Base-by-base conservation (phyloP, 2,329 filamentous ascomycete species). In the Ophiostoma quercus region DNA sequence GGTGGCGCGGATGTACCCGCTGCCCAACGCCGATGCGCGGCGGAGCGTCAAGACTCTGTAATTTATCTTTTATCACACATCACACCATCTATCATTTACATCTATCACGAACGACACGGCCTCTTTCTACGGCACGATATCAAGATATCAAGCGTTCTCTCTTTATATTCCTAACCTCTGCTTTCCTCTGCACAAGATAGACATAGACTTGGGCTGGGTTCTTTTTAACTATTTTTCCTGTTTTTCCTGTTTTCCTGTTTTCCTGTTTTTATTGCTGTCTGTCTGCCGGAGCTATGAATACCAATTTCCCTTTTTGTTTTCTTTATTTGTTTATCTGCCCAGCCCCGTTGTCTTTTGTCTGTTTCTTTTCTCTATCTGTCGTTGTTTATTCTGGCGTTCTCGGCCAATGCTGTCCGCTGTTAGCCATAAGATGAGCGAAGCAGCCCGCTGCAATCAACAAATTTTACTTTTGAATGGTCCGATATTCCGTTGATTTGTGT, bases 1-100 rank as follows among this genome's bases (percentile, higher is more conserved):
- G 73, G 69, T 74, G 51, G 76, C 77, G 72, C 79, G 83, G 70
- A 73, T 76, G n/a, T 81, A 79, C 74, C 78, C 80, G 32, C 76
- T 78, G 66, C 75, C 80, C 70, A 77, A 75, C 71, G 8, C 19
- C 7, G 81, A 82, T 73, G 74, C 80, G 60, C 79, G 77, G 73
- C 79, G 78, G 70, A 77, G 79, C 68, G 70, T 72, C 51, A 73
- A 71, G 70, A 74, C 71, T 25, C 25, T 29, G n/a, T 54, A 29
- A 29, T 54, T 54, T 5, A n/a, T 25, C n/a, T 54, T 54, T 54
- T 5, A 29, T 29, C 25, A 29, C 25, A 29, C 25, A 29, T 29
- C 25, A 29, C 25, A 29, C n/a, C n/a, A n/a, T n/a, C n/a, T n/a
- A n/a, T n/a, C n/a, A n/a, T n/a, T n/a, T n/a, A n/a, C n/a, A n/a